A percentile compares a stretch with the other conserved stretches of the same genome.
Evolutionary conservation across 2,329 filamentous ascomycete genomes (phyloP).

Genomic region (Fusarium protoensiforme): DNA sequence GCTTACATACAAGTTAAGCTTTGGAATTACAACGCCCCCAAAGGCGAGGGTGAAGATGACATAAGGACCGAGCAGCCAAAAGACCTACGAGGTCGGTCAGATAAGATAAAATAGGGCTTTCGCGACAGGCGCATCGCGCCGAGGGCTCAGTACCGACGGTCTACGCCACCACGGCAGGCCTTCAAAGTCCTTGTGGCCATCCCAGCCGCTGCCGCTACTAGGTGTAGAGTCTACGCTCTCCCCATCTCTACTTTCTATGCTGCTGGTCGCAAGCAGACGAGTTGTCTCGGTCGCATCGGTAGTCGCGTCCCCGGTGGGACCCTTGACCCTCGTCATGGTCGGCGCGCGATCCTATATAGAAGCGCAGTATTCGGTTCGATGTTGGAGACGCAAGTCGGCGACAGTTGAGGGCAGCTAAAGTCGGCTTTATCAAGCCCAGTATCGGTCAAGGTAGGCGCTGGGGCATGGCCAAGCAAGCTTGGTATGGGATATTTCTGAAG

Average conservation of each 20-base stretch:
- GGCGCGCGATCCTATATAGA: neutral
- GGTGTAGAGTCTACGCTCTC: conserved; percentile 11
- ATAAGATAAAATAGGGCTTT: conserved; percentile 7
- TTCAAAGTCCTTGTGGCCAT: conserved; percentile 67
- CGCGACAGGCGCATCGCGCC: neutral
- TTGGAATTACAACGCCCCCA: conserved; percentile 86
- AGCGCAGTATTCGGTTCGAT: neutral
- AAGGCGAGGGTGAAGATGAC: conserved; percentile 86
- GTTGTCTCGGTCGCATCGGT: conserved; percentile 49
- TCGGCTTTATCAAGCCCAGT: conserved; percentile 17
- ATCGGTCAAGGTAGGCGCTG: conserved; percentile 21
- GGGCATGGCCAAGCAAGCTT: conserved; percentile 23
- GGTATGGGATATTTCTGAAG: neutral
- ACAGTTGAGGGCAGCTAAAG: conserved; percentile 17
- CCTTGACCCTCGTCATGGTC: conserved; percentile 19
- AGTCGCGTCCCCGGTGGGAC: conserved; percentile 4
- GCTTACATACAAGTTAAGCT: conserved; percentile 81
- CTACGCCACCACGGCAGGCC: conserved; percentile 70
- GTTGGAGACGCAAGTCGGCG: neutral
- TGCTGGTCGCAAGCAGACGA: conserved; percentile 51
- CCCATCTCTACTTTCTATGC: conserved; percentile 19
- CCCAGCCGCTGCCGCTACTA: conserved; percentile 52
- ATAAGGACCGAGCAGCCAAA: conserved; percentile 85
- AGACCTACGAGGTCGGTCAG: conserved; percentile 66
- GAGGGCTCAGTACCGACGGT: conserved; percentile 65